A percentile compares a stretch with the other conserved stretches of the same genome.
These are phyloP conservation scores for Coemansia umbellata DNA, from an alignment of 192 early-diverging fungal genomes.

Conservation along the genomic window DNA sequence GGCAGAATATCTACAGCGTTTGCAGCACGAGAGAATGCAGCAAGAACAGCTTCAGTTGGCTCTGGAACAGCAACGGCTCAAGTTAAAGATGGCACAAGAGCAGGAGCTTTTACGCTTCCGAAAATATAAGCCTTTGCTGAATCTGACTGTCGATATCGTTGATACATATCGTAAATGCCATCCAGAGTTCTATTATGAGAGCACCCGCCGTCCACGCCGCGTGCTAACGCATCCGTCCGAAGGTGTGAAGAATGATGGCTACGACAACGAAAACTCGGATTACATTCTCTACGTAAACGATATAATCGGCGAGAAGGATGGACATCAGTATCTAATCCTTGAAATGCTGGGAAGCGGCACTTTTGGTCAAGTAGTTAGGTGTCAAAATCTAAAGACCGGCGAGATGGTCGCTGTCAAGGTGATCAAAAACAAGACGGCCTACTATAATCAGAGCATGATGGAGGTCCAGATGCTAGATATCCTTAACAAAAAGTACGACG, in stretches of 20 bases:
- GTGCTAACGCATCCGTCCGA: conserved; percentile 94
- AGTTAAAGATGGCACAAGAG: conserved; percentile 27
- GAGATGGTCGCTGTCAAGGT: conserved; percentile 94
- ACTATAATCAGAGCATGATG: conserved; percentile 96
- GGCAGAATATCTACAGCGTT: conserved; percentile 27
- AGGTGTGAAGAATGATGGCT: conserved; percentile 83
- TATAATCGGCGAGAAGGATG: conserved; percentile 85
- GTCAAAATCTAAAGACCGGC: conserved; percentile 87
- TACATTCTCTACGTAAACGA: conserved; percentile 98
- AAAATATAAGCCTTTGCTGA: conserved; percentile 52
- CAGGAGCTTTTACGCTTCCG: conserved; percentile 39
- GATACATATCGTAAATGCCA: conserved; percentile 74
- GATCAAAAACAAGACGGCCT: conserved; percentile 97
- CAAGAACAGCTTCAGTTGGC: conserved; percentile 28
- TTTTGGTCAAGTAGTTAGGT: conserved; percentile 98
- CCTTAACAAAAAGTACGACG: conserved; percentile 87
- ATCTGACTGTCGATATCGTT: conserved; percentile 60
- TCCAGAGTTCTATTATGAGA: conserved; percentile 78
- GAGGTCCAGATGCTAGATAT: conserved; percentile 92
- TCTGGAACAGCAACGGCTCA: conserved; percentile 29
- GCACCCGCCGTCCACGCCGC: conserved; percentile 75
- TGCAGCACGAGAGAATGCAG: conserved; percentile 18
- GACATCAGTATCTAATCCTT: conserved; percentile 88
- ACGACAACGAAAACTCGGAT: conserved; percentile 94
- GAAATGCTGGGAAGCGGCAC: conserved; percentile 95